These are phyloP conservation scores for Coniochaeta ligniaria DNA, from an alignment of 2,329 filamentous ascomycete genomes.

Conservation along the genomic window DNA sequence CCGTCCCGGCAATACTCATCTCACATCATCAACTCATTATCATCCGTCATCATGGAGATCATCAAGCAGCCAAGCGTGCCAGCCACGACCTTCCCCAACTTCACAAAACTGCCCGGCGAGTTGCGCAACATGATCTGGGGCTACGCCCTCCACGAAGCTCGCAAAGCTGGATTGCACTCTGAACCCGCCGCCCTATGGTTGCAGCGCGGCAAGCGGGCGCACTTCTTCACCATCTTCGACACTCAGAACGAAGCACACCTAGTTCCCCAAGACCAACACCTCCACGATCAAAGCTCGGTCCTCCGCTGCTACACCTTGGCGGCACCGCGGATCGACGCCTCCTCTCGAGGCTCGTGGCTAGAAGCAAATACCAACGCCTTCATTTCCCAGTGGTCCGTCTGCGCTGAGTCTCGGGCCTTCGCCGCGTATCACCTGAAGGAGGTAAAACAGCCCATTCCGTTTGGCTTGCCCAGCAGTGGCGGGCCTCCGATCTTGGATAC, in stretches of 20 bases:
- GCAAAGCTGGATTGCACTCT: background rate
- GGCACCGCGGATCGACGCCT: background rate
- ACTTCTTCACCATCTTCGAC: background rate
- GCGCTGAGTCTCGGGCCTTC: background rate
- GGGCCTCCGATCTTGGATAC: background rate
- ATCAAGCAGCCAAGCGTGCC: background rate
- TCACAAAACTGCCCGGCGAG: background rate
- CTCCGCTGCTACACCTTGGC: background rate
- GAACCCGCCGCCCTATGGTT: background rate
- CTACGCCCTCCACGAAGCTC: background rate
- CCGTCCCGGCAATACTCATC: too few relatives aligned
- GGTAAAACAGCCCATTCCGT: too few relatives aligned
- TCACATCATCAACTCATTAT: too few relatives aligned
- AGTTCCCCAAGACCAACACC: background rate
- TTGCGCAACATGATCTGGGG: background rate
- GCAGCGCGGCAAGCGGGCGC: background rate
- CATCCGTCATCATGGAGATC: background rate
- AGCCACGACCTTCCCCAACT: background rate
- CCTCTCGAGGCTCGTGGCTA: background rate
- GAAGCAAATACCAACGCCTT: background rate
- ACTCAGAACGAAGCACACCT: background rate
- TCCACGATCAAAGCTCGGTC: background rate
- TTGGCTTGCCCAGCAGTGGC: background rate
- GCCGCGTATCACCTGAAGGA: background rate
- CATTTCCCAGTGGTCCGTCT: background rate